phyloP scores from a whole-genome alignment of 2,329 filamentous ascomycete genomes.

The Lecanosticta acicola region DNA sequence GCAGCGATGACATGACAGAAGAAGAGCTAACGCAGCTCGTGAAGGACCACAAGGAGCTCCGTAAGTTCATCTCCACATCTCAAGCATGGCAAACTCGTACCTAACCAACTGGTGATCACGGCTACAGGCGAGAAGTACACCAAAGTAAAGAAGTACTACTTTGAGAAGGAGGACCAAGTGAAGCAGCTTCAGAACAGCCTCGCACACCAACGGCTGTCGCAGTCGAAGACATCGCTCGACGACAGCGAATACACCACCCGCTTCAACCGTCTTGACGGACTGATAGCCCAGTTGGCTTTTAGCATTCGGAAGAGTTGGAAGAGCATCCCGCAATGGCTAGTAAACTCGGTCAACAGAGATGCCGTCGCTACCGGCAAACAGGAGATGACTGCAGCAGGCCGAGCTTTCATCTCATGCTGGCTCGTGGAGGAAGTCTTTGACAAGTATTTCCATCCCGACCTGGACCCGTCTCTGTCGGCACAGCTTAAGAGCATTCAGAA shows the following conservation, averaged over 20 bases:
- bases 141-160: constrained; percentile 96
- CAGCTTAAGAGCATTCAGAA: constrained; percentile 81
- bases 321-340: constrained; percentile 72
- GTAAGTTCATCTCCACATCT: constrained; percentile 31
- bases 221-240: constrained; percentile 88
- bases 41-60: constrained; percentile 47
- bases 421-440: constrained; percentile 87
- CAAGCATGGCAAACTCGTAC: neutral
- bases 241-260: constrained; percentile 88
- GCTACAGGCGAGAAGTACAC: constrained; percentile 86
- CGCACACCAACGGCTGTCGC: constrained; percentile 88
- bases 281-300: constrained; percentile 91
- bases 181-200: constrained; percentile 96
- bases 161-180: constrained; percentile 83
- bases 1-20: constrained; percentile 41
- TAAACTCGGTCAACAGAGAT: constrained; percentile 73
- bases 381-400: constrained; percentile 94
- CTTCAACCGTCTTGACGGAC: constrained; percentile 85
- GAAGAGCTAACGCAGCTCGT: constrained; percentile 44
- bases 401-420: constrained; percentile 84
- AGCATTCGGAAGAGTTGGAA: constrained; percentile 95
- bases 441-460: constrained; percentile 82
- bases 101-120: constrained; percentile 16
- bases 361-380: constrained; percentile 83
- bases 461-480: constrained; percentile 69